Evolutionary conservation across 306 rosid species (phyloP), one percentile per base, ranked within the genome.

Genomic region (Hylodesmum podocarpum): DNA sequence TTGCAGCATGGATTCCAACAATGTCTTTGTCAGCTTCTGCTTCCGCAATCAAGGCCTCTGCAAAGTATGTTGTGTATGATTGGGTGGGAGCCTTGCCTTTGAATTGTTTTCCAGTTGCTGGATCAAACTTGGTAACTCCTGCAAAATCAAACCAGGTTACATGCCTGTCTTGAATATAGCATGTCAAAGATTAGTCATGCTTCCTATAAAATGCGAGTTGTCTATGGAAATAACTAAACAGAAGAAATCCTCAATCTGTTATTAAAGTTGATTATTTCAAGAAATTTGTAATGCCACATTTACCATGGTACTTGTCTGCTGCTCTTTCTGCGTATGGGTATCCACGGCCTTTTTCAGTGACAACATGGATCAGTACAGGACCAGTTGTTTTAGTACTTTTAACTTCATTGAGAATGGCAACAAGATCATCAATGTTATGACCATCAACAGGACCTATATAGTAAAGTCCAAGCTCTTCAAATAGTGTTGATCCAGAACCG

Each of bases 391-490:
- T 84, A 11, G 95, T 89, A 66, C 85, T 80, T 86, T 87, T 90
- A 21, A 89, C 96, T 84, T 94, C 92, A n/a, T 82, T 79, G 49
- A 94, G 91, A 81, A 94, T 90, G 76, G 92, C 49, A 62, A 90
- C 66, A 74, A 94, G 92, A 75, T 94, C 97, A 78, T 94, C 91
- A 9, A 94, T 69, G 85, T 81, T 92, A 85, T 94, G 98, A 76
- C 96, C 97, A 76, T 91, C 97, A 15, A 94, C 89, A 51, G 96
- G 99, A 80, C 97, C 99, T 6, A 95, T 92, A 46, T 95, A 95
- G 82, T 91, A 84, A 43, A 95, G 87, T 57, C 99, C 99, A 66
- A 95, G 99, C 88, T 95, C 99, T 83, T 95, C 97, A 79, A 95
- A 95, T 1, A 95, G 83, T 4, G 99, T 85, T 18, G 97, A 95